Evolutionary conservation across 73 alveolate species (phyloP).

Genomic region (Paramecium caudatum): DNA sequence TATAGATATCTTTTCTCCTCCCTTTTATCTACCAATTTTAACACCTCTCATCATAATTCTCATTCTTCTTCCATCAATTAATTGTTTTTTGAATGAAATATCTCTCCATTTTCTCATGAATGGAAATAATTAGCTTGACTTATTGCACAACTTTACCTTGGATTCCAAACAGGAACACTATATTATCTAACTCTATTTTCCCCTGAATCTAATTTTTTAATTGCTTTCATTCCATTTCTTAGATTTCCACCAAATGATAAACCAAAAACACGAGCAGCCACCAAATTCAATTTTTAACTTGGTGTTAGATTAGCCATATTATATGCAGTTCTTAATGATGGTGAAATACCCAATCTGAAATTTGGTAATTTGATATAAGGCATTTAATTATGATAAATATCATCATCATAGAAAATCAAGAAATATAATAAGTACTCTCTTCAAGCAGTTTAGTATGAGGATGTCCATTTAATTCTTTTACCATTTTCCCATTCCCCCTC

Average conservation of each 20-base stretch:
- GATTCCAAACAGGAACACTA: constrained; percentile 63
- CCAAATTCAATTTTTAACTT: constrained; percentile 28
- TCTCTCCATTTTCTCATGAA: constrained; percentile 20
- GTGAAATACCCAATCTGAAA: constrained; percentile 33
- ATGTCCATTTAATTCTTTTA: constrained; percentile 68
- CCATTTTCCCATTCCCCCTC: constrained; percentile 74
- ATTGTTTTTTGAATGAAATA: neutral
- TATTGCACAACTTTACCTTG: neutral
- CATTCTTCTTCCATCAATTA: constrained; percentile 60
- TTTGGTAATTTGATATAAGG: constrained; percentile 57
- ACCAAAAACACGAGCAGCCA: constrained; percentile 52
- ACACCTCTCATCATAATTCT: constrained; percentile 75
- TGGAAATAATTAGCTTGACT: constrained; percentile 13
- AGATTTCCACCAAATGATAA: constrained; percentile 60
- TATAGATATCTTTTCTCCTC: constrained; percentile 59
- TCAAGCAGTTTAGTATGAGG: constrained; percentile 51
- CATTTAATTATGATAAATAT: neutral
- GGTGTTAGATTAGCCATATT: constrained; percentile 41
- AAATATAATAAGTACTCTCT: constrained; percentile 23
- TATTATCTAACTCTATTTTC: constrained; percentile 31
- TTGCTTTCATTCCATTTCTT: constrained; percentile 54
- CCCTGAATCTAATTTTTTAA: constrained; percentile 2
- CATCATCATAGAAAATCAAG: constrained; percentile 32
- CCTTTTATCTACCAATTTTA: constrained; percentile 65
- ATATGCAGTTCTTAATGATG: constrained; percentile 45